Base-by-base conservation (phyloP, 805 yeast species). In the Candida pini region DNA sequence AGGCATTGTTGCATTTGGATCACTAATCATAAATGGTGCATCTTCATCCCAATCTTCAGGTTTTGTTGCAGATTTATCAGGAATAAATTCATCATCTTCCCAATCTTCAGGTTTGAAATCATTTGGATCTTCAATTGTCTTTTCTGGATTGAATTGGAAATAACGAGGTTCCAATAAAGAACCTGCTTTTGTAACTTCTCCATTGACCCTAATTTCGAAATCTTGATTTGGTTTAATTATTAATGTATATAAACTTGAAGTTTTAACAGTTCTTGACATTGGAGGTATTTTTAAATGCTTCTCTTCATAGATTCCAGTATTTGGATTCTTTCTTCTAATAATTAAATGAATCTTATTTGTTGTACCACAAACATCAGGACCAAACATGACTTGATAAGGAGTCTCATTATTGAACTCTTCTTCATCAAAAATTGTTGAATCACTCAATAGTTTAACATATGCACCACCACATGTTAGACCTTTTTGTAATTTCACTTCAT, bases 281-380 rank as follows among this genome's bases (percentile, higher is more conserved):
- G 95, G 90, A 7, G 89, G 78, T n/a, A 66, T 57, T 14, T 60
- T 56, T 39, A 85, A 65, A 47, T 78, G 83, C 56, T 84, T 81
- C 60, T 85, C 88, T 54, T 79, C 83, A 40, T 68, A 65, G 40
- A 64, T 68, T 5, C 76, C 78, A 18, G 76, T 66, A 18, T 50
- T 40, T 29, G 76, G 78, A 54, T 73, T 71, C 48, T 68, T 66
- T 48, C 83, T 71, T 38, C 69, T 73, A 40, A 87, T 50, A 36
- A 87, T 83, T 45, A 88, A 75, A 52, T 84, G 95, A 22, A 89
- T 79, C 58, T 78, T 82, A 63, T 87, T 84, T 29, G 81, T 71
- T 34, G 76, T 54, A 3, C 95, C 95, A 63, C 97, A 89, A 56
- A 73, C 76, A 60, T 89, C 97, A 28, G 97, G 97, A 15, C 97